These are phyloP conservation scores for Phytophthora macrochlamydospora DNA, from an alignment of 352 stramenopile genomes.

Conservation along the genomic window DNA sequence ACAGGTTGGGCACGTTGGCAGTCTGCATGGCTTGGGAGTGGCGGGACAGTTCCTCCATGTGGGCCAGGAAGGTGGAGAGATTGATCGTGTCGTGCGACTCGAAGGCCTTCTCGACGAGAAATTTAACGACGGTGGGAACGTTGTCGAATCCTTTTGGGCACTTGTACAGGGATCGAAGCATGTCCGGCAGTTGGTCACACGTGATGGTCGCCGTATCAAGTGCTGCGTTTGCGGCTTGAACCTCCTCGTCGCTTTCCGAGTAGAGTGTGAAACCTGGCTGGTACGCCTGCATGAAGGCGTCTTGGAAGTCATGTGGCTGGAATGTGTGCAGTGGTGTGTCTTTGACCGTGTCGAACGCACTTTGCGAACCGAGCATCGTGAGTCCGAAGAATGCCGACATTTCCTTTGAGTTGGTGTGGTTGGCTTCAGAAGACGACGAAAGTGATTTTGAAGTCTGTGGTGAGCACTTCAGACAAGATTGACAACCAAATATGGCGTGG, in stretches of 20 bases:
- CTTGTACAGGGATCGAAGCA: conserved; percentile 65
- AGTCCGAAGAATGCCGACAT: conserved; percentile 76
- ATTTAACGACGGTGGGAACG: conserved; percentile 32
- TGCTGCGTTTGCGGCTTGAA: conserved; percentile 27
- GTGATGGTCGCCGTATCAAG: conserved; percentile 41
- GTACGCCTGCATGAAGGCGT: conserved; percentile 63
- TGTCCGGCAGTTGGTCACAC: conserved; percentile 38
- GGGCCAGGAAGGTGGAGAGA: conserved; percentile 32
- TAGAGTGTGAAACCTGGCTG: conserved; percentile 54
- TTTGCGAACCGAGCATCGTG: conserved; percentile 61
- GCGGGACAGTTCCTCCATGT: conserved; percentile 39
- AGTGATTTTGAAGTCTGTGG: too few relatives aligned
- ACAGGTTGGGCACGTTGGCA: conserved; percentile 33
- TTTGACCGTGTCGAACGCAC: conserved; percentile 56
- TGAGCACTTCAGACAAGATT: too few relatives aligned
- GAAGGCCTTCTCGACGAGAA: conserved; percentile 31
- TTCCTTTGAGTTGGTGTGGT: neutral
- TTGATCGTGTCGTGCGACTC: conserved; percentile 3
- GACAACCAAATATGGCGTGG: too few relatives aligned
- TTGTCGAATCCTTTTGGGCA: conserved; percentile 64
- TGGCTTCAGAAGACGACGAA: neutral
- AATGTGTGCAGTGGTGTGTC: conserved; percentile 67
- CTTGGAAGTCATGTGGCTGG: conserved; percentile 54
- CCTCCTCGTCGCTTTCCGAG: conserved; percentile 67
- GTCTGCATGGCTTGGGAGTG: conserved; percentile 39